phyloP scores from a whole-genome alignment of 2,329 filamentous ascomycete species.

The Sporothrix pallida region DNA sequence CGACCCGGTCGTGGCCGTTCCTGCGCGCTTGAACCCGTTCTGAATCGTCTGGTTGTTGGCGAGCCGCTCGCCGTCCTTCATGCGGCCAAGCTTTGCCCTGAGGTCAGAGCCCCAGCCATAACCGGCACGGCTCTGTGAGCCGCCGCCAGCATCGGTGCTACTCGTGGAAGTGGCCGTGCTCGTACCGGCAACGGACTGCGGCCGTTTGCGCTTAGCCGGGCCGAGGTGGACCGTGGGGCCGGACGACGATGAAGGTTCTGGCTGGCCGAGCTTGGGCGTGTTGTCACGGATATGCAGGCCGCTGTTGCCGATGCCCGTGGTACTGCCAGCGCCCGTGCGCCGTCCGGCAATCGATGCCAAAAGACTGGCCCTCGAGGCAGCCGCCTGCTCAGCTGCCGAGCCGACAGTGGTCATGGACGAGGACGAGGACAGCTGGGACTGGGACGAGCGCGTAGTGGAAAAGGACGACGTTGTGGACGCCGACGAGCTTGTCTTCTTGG shows the following conservation, averaged over 20 bases:
- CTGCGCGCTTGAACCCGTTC: conserved; percentile 24
- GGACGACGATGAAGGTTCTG: conserved; percentile 43
- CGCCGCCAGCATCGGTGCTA: conserved; percentile 37
- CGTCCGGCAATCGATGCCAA: conserved; percentile 34
- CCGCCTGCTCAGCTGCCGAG: conserved; percentile 37
- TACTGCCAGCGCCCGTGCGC: conserved; percentile 32
- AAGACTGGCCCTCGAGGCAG: conserved; percentile 34
- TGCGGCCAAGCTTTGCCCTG: conserved; percentile 61
- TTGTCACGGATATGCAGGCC: conserved; percentile 38
- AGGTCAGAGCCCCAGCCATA: conserved; percentile 65
- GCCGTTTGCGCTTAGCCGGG: conserved; percentile 66
- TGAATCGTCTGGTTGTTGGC: conserved; percentile 37
- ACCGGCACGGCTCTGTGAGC: conserved; percentile 39
- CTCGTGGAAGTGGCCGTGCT: neutral
- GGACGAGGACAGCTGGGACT: conserved; percentile 23
- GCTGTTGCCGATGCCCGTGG: conserved; percentile 48
- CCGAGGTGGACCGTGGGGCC: conserved; percentile 59
- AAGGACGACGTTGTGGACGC: neutral
- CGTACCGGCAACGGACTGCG: conserved; percentile 49
- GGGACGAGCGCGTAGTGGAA: neutral
- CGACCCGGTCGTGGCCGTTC: conserved; percentile 19
- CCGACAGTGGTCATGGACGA: conserved; percentile 26
- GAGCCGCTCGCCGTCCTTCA: conserved; percentile 62
- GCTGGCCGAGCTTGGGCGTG: conserved; percentile 48
- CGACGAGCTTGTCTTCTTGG: conserved; percentile 30